Conservation (phyloP, 495 filamentous ascomycete species). For the Aspergillus homomorphus region DNA sequence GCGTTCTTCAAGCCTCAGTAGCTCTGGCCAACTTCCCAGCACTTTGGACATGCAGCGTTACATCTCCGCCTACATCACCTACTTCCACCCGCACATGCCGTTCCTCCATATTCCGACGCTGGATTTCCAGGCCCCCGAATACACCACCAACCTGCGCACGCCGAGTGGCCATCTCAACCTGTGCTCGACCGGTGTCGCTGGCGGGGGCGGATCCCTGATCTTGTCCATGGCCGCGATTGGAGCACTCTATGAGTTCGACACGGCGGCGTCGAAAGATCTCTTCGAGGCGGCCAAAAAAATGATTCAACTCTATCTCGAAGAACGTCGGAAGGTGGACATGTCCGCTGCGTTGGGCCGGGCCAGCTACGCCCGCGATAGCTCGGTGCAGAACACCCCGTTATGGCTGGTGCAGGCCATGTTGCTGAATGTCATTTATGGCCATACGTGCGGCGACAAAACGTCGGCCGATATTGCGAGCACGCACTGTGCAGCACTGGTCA, state of each 20-base stretch:
- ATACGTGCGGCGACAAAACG: slow-evolving; percentile 89
- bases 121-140: slow-evolving; percentile 78
- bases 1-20: slow-evolving; percentile 47
- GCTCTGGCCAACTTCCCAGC: slow-evolving; percentile 65
- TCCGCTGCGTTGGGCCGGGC: slow-evolving; percentile 68
- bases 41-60: slow-evolving; percentile 92
- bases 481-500: slow-evolving; percentile 87
- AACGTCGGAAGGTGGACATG: slow-evolving; percentile 85
- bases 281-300: slow-evolving; percentile 94
- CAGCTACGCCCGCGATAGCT: slow-evolving; percentile 58
- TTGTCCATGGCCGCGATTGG: slow-evolving; percentile 96
- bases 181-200: slow-evolving; percentile 62
- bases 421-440: slow-evolving; percentile 92
- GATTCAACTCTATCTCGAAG: slow-evolving; percentile 91
- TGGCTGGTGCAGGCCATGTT: slow-evolving; percentile 99
- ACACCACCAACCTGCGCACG: slow-evolving; percentile 55
- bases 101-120: slow-evolving; percentile 92
- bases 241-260: slow-evolving; percentile 88
- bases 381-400: slow-evolving; percentile 76
- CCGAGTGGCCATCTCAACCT: slow-evolving; percentile 51
- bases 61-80: slow-evolving; percentile 85
- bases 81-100: slow-evolving; percentile 92
- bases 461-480: slow-evolving; percentile 88
- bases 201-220: slow-evolving; percentile 86
- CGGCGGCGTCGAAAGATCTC: slow-evolving; percentile 73